Conservation (phyloP, 83 land plant genomes). For the Picea abies region DNA sequence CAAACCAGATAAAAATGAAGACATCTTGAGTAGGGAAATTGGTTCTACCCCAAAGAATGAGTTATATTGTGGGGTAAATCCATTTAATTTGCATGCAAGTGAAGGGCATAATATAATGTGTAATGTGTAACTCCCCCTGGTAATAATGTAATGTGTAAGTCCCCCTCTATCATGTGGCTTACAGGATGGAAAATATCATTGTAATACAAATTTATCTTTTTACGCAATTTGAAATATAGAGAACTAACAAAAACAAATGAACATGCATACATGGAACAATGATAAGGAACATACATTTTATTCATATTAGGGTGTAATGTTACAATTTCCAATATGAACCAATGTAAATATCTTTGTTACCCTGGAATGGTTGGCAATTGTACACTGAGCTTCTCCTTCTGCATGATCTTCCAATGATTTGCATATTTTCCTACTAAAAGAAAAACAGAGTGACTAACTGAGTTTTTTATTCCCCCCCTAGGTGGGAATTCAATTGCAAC, state of each 20-base stretch:
- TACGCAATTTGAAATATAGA: not conserved
- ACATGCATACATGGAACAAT: not conserved
- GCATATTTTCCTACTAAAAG: not conserved
- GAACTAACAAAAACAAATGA: not conserved
- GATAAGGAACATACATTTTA: not conserved
- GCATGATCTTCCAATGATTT: not conserved
- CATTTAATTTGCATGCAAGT: too few relatives aligned
- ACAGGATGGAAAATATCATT: not conserved
- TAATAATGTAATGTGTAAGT: too few relatives aligned
- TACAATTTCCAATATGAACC: not conserved
- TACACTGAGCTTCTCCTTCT: not conserved
- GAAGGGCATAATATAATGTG: too few relatives aligned
- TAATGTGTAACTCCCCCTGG: too few relatives aligned
- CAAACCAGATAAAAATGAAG: too few relatives aligned
- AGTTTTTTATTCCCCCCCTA: not conserved
- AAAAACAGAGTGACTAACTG: not conserved
- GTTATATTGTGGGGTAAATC: too few relatives aligned
- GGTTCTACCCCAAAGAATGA: too few relatives aligned
- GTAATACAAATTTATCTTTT: not conserved
- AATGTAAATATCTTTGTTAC: not conserved
- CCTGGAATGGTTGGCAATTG: not conserved
- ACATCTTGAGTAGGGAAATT: too few relatives aligned
- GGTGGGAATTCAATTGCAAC: constrained; percentile 11
- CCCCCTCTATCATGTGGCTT: not conserved
- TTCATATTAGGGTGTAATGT: constrained; percentile 6